These are phyloP conservation scores for Phytophthora ohioensis DNA, from an alignment of 352 stramenopile genomes.

Conservation along the genomic window DNA sequence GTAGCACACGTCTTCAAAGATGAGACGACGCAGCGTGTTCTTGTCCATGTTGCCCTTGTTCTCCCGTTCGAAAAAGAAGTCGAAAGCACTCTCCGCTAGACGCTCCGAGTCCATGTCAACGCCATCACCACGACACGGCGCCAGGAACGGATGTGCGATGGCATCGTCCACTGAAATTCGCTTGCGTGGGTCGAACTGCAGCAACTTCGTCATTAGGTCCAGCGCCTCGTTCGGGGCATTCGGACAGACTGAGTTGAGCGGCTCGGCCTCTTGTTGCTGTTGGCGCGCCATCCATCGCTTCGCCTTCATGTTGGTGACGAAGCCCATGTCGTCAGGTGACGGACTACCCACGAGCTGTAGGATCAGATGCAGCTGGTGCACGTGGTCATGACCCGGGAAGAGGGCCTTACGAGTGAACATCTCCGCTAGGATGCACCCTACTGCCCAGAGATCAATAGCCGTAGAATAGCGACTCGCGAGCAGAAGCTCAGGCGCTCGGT, in stretches of 20 bases:
- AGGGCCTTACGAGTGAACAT: slow-evolving; percentile 92
- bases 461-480: slow-evolving; percentile 96
- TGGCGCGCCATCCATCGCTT: slow-evolving; percentile 86
- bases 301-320: slow-evolving; percentile 86
- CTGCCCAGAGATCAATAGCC: slow-evolving; percentile 95
- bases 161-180: slow-evolving; percentile 77
- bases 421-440: slow-evolving; percentile 99
- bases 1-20: slow-evolving; percentile 89
- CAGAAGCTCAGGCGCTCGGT: slow-evolving; percentile 93
- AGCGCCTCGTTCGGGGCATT: slow-evolving; percentile 67
- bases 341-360: slow-evolving; percentile 77
- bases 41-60: slow-evolving; percentile 74
- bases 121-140: slow-evolving; percentile 61
- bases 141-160: slow-evolving; percentile 83
- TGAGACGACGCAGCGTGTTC: slow-evolving; percentile 78
- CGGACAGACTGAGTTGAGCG: slow-evolving; percentile 59
- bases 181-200: slow-evolving; percentile 91
- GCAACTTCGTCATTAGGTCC: slow-evolving; percentile 87
- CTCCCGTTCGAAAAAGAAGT: slow-evolving; percentile 87
- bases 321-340: slow-evolving; percentile 68
- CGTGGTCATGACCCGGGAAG: slow-evolving; percentile 86
- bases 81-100: slow-evolving; percentile 59
- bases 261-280: slow-evolving; percentile 65
- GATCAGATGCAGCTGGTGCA: slow-evolving; percentile 92
- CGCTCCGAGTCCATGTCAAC: slow-evolving; percentile 50